phyloP scores from a whole-genome alignment of 108 stramenopile genomes.

The Skeletonema tropicum region DNA sequence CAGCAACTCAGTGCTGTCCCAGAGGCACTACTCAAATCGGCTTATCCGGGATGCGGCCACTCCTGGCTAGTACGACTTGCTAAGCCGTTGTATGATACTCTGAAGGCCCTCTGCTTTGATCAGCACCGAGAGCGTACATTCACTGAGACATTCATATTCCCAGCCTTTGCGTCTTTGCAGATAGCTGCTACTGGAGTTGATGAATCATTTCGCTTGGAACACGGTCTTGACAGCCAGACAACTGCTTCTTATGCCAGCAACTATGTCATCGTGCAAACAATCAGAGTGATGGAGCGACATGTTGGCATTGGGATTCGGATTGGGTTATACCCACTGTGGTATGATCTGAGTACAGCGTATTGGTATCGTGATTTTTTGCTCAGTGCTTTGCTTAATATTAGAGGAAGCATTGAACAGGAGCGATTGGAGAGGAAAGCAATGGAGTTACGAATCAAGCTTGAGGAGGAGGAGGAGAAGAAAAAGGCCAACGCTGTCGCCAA shows the following conservation, averaged over 20 bases:
- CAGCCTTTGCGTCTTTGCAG: conserved; percentile 67
- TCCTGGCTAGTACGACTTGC: conserved; percentile 66
- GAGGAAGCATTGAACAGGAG: conserved; percentile 49
- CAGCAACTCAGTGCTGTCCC: conserved; percentile 59
- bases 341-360: conserved; percentile 66
- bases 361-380: conserved; percentile 87
- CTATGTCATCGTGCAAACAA: conserved; percentile 55
- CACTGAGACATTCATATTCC: conserved; percentile 71
- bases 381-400: conserved; percentile 58
- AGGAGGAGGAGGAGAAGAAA: conserved; percentile 24
- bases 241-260: conserved; percentile 65
- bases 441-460: conserved; percentile 30
- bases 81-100: conserved; percentile 80
- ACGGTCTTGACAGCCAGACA: conserved; percentile 24
- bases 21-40: conserved; percentile 30
- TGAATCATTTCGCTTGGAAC: conserved; percentile 45
- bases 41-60: conserved; percentile 22
- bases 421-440: conserved; percentile 31
- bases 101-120: conserved; percentile 72
- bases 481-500: conserved; percentile 18
- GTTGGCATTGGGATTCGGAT: conserved; percentile 69
- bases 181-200: conserved; percentile 68
- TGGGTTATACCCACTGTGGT: conserved; percentile 57
- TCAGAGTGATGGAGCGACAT: conserved; percentile 73
- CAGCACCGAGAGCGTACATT: conserved; percentile 76